A percentile compares a stretch with the other conserved stretches of the same genome.
Evolutionary conservation across 352 stramenopile species (phyloP).

Genomic region (Phytophthora meadii): DNA sequence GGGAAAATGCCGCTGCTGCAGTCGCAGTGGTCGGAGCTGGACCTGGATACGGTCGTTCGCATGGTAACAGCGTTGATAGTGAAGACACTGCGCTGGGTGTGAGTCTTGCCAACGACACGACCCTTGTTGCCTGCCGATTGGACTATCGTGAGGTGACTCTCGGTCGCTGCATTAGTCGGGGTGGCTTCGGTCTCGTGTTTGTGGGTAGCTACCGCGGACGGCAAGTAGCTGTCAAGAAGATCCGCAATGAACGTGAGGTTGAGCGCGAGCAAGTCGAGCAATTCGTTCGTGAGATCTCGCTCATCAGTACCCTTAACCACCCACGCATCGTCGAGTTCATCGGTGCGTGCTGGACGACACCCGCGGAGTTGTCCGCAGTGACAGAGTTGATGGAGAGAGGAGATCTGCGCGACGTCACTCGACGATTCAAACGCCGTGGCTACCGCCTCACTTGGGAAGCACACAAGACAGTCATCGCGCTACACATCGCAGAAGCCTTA

Average conservation of each 20-base stretch:
- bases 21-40: slow-evolving; percentile 10
- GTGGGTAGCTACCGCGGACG: slow-evolving; percentile 44
- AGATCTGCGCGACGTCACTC: slow-evolving; percentile 64
- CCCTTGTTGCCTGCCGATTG: slow-evolving; percentile 44
- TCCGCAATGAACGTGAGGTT: slow-evolving; percentile 43
- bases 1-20: slow-evolving; percentile 3
- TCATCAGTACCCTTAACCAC: slow-evolving; percentile 60
- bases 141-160: slow-evolving; percentile 43
- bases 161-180: slow-evolving; percentile 46
- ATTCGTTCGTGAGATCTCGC: slow-evolving; percentile 65
- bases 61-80: slow-evolving; percentile 36
- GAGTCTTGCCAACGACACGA: slow-evolving; percentile 37
- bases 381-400: slow-evolving; percentile 77
- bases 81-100: slow-evolving; percentile 37
- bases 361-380: slow-evolving; percentile 57
- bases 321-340: slow-evolving; percentile 73
- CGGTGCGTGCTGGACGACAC: slow-evolving; percentile 59
- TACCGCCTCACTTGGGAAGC: slow-evolving; percentile 55
- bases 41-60: slow-evolving; percentile 21
- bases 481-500: slow-evolving; percentile 71
- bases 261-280: slow-evolving; percentile 54
- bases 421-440: slow-evolving; percentile 50
- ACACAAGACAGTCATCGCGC: slow-evolving; percentile 59
- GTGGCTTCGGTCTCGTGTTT: slow-evolving; percentile 54
- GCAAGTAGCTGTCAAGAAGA: slow-evolving; percentile 58